Percentiles rank a stretch among this genome's conserved stretches.
Conservation (phyloP, 805 yeast genomes). For the Saturnispora sanitii region DNA sequence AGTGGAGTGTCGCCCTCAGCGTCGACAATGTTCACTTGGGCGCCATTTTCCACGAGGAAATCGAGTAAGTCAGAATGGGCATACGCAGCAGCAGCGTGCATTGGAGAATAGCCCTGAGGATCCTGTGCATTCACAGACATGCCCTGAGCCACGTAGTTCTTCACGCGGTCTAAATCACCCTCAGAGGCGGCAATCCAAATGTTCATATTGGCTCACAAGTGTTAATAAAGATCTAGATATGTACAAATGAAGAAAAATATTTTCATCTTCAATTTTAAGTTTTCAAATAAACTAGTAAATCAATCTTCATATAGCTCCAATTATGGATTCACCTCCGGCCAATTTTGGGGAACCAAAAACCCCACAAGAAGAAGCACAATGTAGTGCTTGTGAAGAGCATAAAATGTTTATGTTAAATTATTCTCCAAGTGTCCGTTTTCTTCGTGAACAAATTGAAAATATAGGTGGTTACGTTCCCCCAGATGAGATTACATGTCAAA, state of each 20-base stretch:
- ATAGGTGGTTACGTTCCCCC: constrained; percentile 41
- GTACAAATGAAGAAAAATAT: background rate
- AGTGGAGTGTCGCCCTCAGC: constrained; percentile 92
- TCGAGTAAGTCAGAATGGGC: constrained; percentile 63
- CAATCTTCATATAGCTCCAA: background rate
- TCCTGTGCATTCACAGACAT: constrained; percentile 68
- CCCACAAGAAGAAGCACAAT: constrained; percentile 29
- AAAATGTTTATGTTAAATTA: constrained; percentile 71
- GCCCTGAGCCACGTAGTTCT: constrained; percentile 41
- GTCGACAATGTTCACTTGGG: constrained; percentile 76
- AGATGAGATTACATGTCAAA: constrained; percentile 61
- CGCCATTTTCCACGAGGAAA: constrained; percentile 49
- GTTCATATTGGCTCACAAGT: constrained; percentile 31
- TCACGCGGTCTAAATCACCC: constrained; percentile 52
- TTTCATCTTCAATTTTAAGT: background rate
- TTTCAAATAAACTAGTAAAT: no score
- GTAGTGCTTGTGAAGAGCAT: constrained; percentile 62
- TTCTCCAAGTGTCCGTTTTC: constrained; percentile 79
- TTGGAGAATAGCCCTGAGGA: constrained; percentile 90
- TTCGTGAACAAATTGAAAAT: constrained; percentile 74
- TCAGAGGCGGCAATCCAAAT: constrained; percentile 97
- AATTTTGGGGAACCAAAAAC: constrained; percentile 4
- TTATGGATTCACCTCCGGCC: constrained; percentile 3
- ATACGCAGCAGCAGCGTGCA: constrained; percentile 96
- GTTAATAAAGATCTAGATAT: background rate